Conservation (phyloP, 1,139 yeast genomes). For the Blastobotrys illinoisensis region DNA sequence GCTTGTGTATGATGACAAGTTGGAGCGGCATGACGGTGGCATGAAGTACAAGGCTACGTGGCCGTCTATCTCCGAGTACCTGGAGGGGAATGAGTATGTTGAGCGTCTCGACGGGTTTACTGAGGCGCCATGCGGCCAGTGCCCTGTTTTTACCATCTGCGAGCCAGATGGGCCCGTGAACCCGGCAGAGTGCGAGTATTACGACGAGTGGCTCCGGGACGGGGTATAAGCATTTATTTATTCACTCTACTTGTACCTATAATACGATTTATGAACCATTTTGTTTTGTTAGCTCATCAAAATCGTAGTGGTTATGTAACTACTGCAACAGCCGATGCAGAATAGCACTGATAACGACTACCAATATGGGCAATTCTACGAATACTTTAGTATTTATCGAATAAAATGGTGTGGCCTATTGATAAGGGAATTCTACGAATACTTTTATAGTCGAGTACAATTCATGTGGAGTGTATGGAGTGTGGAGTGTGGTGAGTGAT, state of each 20-base stretch:
- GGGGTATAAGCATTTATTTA: conserved; percentile 1
- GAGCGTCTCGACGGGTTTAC: conserved; percentile 26
- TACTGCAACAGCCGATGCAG: too few relatives aligned
- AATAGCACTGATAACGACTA: too few relatives aligned
- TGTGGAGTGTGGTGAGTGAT: too few relatives aligned
- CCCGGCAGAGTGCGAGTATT: conserved; percentile 32
- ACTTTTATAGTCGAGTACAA: too few relatives aligned
- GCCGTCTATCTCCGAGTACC: conserved; percentile 57
- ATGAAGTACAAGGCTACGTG: conserved; percentile 44
- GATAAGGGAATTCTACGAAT: too few relatives aligned
- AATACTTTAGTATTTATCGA: too few relatives aligned
- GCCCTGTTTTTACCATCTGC: conserved; percentile 31
- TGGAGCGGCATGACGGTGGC: conserved; percentile 55
- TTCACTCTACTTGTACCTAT: not conserved
- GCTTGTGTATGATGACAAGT: conserved; percentile 75
- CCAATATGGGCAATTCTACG: too few relatives aligned
- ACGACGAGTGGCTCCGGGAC: conserved; percentile 31
- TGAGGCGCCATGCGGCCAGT: conserved; percentile 35
- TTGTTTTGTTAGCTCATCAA: too few relatives aligned
- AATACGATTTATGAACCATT: not conserved
- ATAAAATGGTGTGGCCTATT: too few relatives aligned
- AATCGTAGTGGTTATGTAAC: too few relatives aligned
- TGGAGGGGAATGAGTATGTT: conserved; percentile 36
- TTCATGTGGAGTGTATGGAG: too few relatives aligned
- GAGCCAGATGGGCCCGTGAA: conserved; percentile 32